These are phyloP conservation scores for Climacium dendroides DNA, from an alignment of 225 moss, liverwort and hornwort genomes.

Conservation along the genomic window DNA sequence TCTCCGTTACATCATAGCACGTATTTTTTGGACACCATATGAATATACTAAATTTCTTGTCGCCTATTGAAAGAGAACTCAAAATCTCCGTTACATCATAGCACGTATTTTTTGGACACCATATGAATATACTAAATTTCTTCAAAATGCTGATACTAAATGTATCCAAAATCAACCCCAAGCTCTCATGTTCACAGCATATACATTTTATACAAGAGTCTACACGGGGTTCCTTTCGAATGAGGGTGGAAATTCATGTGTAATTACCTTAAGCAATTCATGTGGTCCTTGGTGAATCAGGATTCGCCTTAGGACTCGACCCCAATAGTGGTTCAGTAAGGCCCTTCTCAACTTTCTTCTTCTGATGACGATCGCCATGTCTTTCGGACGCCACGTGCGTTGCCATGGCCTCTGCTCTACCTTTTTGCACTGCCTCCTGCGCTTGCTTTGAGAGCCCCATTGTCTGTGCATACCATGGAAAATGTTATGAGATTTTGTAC, in stretches of 20 bases:
- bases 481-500: not conserved
- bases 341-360: not conserved
- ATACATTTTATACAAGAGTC: not conserved
- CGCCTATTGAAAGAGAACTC: not conserved
- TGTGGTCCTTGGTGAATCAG: not conserved
- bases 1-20: not conserved
- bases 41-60: not conserved
- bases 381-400: not conserved
- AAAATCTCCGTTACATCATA: not conserved
- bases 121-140: not conserved
- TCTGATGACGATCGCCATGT: not conserved
- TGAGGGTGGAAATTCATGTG: not conserved
- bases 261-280: not conserved
- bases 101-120: not conserved
- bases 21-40: not conserved
- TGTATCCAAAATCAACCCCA: not conserved
- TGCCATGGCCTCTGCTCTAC: not conserved
- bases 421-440: not conserved
- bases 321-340: not conserved
- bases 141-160: not conserved
- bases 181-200: not conserved
- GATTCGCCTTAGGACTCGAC: not conserved
- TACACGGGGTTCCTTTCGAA: not conserved
- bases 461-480: not conserved
- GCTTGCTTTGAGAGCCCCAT: not conserved